Conservation (phyloP, 192 early-diverging fungal genomes). For the Linnemannia schmuckeri region DNA sequence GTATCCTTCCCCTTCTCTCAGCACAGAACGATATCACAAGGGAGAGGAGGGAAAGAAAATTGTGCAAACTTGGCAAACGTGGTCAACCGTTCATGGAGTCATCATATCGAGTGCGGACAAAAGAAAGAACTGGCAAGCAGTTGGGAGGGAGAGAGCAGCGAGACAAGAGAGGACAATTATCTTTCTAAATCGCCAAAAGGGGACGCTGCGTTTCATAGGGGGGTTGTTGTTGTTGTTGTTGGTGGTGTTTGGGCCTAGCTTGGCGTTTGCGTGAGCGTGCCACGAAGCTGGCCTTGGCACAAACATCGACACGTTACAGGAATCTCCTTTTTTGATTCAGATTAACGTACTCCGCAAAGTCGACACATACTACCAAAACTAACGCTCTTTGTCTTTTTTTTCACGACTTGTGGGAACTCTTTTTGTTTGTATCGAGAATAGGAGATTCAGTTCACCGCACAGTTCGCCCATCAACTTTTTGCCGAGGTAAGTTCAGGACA, state of each 20-base stretch:
- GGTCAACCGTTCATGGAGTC: neutral
- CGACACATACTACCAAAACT: neutral
- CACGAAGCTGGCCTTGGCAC: neutral
- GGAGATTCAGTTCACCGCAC: slow-evolving; percentile 67
- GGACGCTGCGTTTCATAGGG: neutral
- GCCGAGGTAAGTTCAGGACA: slow-evolving; percentile 23
- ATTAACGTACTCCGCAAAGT: neutral
- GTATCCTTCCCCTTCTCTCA: neutral
- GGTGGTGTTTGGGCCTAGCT: neutral
- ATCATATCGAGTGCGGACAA: no score
- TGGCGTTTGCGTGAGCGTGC: neutral
- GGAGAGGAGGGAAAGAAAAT: neutral
- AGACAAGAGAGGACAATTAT: neutral
- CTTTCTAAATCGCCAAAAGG: neutral
- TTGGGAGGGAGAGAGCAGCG: neutral
- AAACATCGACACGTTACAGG: neutral
- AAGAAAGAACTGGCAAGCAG: no score
- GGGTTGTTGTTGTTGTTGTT: neutral
- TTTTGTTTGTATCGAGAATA: slow-evolving; percentile 26
- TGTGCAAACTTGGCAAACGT: slow-evolving; percentile 2
- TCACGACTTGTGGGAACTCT: no score
- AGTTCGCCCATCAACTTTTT: slow-evolving; percentile 71
- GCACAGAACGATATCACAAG: neutral
- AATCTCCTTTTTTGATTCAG: neutral
- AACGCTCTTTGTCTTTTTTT: neutral